These are phyloP conservation scores for Rhizophagus clarus DNA, from an alignment of 192 early-diverging fungal genomes.

Conservation along the genomic window DNA sequence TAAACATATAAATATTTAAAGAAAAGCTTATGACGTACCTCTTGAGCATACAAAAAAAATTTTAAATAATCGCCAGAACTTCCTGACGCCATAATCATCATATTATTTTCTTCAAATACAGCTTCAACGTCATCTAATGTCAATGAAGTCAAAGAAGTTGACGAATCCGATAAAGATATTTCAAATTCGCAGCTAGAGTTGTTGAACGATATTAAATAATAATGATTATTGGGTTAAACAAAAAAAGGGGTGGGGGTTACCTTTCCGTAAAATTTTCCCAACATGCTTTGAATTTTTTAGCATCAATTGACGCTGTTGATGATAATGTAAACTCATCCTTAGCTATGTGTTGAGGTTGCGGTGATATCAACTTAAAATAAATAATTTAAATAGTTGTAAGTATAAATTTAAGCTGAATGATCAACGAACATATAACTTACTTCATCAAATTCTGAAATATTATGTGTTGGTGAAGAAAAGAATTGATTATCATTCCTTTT, in stretches of 20 bases:
- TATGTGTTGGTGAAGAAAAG: background rate
- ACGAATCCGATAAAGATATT: background rate
- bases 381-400: background rate
- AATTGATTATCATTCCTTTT: background rate
- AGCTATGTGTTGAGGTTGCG: background rate
- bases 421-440: background rate
- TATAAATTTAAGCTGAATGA: background rate
- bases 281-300: background rate
- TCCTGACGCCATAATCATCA: slow-evolving; percentile 22
- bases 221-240: too few relatives aligned
- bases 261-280: background rate
- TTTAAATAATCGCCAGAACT: background rate
- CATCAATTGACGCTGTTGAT: background rate
- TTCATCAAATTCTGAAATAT: background rate
- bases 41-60: slow-evolving; percentile 19
- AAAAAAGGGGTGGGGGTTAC: background rate
- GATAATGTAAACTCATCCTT: slow-evolving; percentile 4
- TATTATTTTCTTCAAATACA: slow-evolving; percentile 6
- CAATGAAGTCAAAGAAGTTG: background rate
- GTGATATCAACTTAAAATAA: background rate
- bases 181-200: background rate
- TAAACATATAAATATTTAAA: background rate
- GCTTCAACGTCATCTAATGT: slow-evolving; percentile 4
- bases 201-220: background rate
- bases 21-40: background rate